Evolutionary conservation across 371 early-diverging fungal genomes (phyloP), one percentile per base, ranked within the genome.

Genomic region (Mortierella sp.): DNA sequence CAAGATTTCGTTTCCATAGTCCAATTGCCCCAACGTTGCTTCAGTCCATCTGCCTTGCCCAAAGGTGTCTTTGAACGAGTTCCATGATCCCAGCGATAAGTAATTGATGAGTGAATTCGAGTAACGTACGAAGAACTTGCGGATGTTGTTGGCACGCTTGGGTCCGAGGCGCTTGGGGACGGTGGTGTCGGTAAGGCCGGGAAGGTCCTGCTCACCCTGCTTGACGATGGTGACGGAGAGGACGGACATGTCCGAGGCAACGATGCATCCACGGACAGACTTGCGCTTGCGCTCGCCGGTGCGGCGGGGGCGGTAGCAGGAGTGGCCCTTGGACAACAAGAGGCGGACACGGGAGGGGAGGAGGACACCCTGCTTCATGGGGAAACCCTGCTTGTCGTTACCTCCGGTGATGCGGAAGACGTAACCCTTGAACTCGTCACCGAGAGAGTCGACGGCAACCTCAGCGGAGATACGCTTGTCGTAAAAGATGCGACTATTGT

Each of bases 311-410:
- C 99, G 96, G 94, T 97, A 99, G 93, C 99, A 99, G 79, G 97
- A 97, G 96, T 99, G 98, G 78, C 99, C 99, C 92, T 97, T 95
- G 85, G 94, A 93, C 85, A 99, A 94, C 83, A 95, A 90, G 83
- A 99, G 95, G 79, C 97, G 94, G 79, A 98, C 96, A 95, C 99
- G 97, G 88, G 94, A 91, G 72, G 93, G 93, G 75, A 95, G 91
- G 78, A 97, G 93, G 74, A 99, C 95, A 93, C 98, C 98, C 91
- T 97, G 97, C 95, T 97, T 98, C 96, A 95, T 95, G 86, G 96
- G 96, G 94, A 95, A 95, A 89, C 99, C 99, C 94, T 99, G 99
- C 92, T 97, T 98, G 93, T 99, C 99, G 93, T 98, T 97, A 85
- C 99, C 99, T 86, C 99, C 99, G 77, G 97, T 95, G 86, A 99